Base-by-base conservation (phyloP, 2,329 filamentous ascomycete species). In the Hymenoscyphus fraxineus region DNA sequence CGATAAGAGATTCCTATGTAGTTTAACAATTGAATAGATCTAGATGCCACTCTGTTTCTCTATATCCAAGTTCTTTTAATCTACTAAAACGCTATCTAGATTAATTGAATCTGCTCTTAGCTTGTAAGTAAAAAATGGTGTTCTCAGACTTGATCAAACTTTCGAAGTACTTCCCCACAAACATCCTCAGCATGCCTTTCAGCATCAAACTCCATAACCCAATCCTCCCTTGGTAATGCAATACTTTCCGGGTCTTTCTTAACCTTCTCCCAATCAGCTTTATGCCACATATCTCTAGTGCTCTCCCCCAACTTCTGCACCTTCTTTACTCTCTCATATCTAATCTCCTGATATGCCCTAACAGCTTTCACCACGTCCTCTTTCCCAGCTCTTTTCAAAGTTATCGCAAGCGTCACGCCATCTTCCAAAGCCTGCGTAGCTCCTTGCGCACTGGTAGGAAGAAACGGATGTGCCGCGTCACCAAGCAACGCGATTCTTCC, bases 361-460 rank as follows among this genome's bases (percentile, higher is more conserved):
- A 71, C 66, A 22, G 62, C 66, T 13, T 60, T 62, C 0, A 65
- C 56, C 0, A 69, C 62, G 59, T 69, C 65, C 2, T 54, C 51
- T 38, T 72, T 71, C 6, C 69, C 70, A 10, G 65, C 70, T 32
- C 60, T 65, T 44, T 69, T 65, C 62, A 79, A 70, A 35, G 71
- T 76, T 9, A 74, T 65, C 0, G 76, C 76, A 5, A 79, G 59
- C 0, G 75, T 75, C 0, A 73, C 77, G 2, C 76, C 77, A 65
- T 79, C 77, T 65, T 79, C 77, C 19, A 79, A 73, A 0, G 77
- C 78, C 69, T 76, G 76, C 35, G 76, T 77, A 5, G 87, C 87
- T 3, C 88, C 88, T 73, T 90, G 87, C 60, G 83, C 87, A 72
- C 89, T 87, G 67, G 89, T 83, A 1, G 87, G 86, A 81, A 89